Evolutionary conservation across 2,329 filamentous ascomycete genomes (phyloP), one percentile per base, ranked within the genome.

Genomic region (Aspergillus viridinutans): DNA sequence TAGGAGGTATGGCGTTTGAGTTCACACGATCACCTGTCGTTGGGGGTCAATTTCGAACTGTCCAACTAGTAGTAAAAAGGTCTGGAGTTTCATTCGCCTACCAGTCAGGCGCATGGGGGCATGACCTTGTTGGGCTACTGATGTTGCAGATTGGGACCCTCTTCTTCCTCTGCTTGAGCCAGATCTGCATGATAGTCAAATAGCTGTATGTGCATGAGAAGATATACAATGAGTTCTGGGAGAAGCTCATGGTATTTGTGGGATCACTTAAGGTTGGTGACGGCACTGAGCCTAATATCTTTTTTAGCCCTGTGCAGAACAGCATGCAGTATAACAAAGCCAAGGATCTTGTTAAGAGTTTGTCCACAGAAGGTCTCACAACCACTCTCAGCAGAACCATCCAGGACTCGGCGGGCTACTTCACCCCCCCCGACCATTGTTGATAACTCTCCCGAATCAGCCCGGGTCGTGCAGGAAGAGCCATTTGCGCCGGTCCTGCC

Each of bases 401-500:
- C 64, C 50, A 76, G 76, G 63, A 67, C 2, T 73, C 70, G 2
- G 71, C 79, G 52, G 85, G 83, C 1, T 86, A 80, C 71, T 85
- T 83, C 73, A 76, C 86, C 60, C 71, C 71, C 79, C 29, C 84
- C 85, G 0, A 84, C 83, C 1, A 83, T 87, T 55, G 79, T 86
- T 28, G 76, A 81, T 35, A 81, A 82, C 58, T 83, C 83, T 23
- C 79, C 82, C 0, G 81, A 85, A 60, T 74, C 80, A 42, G 80
- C 82, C 2, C 71, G 78, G 10, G 76, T 86, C 20, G 83, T 86
- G 9, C 70, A 74, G 29, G 84, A 87, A 62, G 85, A 87, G 66
- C 81, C 83, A 3, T 87, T 86, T 61, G 84, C 81, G 0, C 87
- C 87, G 0, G 84, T 90, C 32, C 77, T 89, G 1, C 86, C 86